These are phyloP conservation scores for Auriculariales sp. DNA, from an alignment of 768 basidiomycete species.

Conservation along the genomic window DNA sequence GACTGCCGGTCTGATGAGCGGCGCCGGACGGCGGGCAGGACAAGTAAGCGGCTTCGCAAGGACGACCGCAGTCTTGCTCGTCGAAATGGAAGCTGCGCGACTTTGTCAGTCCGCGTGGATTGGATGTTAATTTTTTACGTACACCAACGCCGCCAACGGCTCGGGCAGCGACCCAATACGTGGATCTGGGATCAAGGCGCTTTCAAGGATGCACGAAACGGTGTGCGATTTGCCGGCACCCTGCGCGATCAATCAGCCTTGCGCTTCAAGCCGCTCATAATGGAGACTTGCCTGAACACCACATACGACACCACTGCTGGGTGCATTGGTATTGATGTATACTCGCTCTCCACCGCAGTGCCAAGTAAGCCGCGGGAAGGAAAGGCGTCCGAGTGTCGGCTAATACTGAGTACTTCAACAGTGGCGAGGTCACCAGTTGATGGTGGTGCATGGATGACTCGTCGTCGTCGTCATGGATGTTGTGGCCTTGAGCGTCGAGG, in stretches of 20 bases:
- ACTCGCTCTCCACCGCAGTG: not conserved
- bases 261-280: not conserved
- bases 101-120: no score
- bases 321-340: constrained; percentile 29
- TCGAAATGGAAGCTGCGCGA: constrained; percentile 6
- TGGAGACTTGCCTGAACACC: constrained; percentile 22
- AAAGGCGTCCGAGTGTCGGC: not conserved
- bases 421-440: not conserved
- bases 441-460: not conserved
- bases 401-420: not conserved
- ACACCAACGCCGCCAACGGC: constrained; percentile 44
- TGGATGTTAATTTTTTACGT: not conserved
- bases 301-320: constrained; percentile 62
- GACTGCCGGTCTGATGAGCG: no score
- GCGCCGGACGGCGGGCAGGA: not conserved
- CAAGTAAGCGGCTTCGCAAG: constrained; percentile 8
- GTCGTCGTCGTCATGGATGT: not conserved
- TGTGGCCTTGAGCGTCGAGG: no score
- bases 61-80: constrained; percentile 2
- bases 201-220: constrained; percentile 51
- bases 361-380: not conserved
- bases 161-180: constrained; percentile 37
- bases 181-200: constrained; percentile 43
- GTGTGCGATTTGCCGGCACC: constrained; percentile 68
- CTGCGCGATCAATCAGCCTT: constrained; percentile 6